Conservation (phyloP, 225 moss, liverwort and hornwort species). For the Bryum argenteum region DNA sequence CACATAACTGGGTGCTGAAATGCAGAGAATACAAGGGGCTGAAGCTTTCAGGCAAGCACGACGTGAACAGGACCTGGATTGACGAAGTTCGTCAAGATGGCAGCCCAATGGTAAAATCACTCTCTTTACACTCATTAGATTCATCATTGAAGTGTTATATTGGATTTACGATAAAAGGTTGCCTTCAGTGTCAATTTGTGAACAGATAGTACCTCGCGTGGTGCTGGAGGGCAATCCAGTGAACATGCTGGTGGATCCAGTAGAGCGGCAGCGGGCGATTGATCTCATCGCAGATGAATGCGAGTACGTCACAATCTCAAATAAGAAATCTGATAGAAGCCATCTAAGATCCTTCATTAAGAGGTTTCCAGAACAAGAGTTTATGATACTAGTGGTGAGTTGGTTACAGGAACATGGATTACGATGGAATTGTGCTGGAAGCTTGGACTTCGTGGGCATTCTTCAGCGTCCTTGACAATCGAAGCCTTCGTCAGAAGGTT, state of each 20-base stretch:
- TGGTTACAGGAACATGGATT: slow-evolving; percentile 69
- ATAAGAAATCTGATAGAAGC: slow-evolving; percentile 5
- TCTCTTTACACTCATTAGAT: neutral
- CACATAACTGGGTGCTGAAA: slow-evolving; percentile 19
- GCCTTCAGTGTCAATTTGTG: slow-evolving; percentile 70
- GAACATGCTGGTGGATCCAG: slow-evolving; percentile 66
- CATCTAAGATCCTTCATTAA: neutral
- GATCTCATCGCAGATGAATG: slow-evolving; percentile 68
- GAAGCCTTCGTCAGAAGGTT: slow-evolving; percentile 80
- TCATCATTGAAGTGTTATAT: neutral
- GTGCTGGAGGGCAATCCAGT: slow-evolving; percentile 90
- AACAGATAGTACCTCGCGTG: slow-evolving; percentile 91
- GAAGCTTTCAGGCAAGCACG: slow-evolving; percentile 77
- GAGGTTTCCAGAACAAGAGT: slow-evolving; percentile 20
- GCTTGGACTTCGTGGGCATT: slow-evolving; percentile 89
- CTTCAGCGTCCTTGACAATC: slow-evolving; percentile 66
- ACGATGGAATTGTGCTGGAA: slow-evolving; percentile 90
- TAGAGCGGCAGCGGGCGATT: slow-evolving; percentile 65
- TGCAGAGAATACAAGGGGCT: slow-evolving; percentile 61
- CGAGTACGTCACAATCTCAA: slow-evolving; percentile 51
- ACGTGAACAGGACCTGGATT: slow-evolving; percentile 85
- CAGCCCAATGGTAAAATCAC: slow-evolving; percentile 69
- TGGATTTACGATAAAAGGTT: slow-evolving; percentile 53
- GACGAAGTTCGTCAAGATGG: slow-evolving; percentile 69
- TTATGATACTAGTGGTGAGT: slow-evolving; percentile 11